These are phyloP conservation scores for Dicorynia guianensis DNA, from an alignment of 306 rosid genomes.

Conservation along the genomic window DNA sequence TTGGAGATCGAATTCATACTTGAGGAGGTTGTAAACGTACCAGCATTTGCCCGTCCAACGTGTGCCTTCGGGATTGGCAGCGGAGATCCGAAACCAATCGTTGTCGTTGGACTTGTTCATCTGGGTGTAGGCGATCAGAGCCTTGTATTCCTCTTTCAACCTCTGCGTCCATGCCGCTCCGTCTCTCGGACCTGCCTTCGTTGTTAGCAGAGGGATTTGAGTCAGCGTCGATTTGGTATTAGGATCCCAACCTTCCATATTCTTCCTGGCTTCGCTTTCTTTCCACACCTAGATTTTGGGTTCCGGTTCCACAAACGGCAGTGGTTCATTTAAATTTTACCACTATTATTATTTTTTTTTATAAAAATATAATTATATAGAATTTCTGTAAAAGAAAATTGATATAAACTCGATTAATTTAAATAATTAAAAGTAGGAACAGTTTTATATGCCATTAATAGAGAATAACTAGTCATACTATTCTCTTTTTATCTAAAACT, in stretches of 20 bases:
- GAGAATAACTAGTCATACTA: no score
- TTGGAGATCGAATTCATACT: slow-evolving; percentile 98
- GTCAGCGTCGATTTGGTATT: slow-evolving; percentile 96
- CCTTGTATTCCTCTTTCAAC: slow-evolving; percentile 94
- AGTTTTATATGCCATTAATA: no score
- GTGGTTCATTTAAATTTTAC: no score
- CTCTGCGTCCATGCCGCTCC: slow-evolving; percentile 85
- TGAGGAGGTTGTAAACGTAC: slow-evolving; percentile 97
- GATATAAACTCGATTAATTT: no score
- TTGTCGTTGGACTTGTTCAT: slow-evolving; percentile 99
- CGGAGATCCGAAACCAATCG: slow-evolving; percentile 97
- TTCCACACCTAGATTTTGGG: neutral
- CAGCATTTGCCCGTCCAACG: slow-evolving; percentile 99
- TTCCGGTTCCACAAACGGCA: no score
- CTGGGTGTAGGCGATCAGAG: slow-evolving; percentile 91
- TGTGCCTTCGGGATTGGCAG: slow-evolving; percentile 88
- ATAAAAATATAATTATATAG: no score
- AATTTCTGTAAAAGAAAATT: no score
- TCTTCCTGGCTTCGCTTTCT: neutral
- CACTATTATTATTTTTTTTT: no score
- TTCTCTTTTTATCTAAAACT: no score
- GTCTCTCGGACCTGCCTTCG: slow-evolving; percentile 92
- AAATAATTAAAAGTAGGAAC: no score
- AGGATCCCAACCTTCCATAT: slow-evolving; percentile 99
- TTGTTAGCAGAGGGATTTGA: slow-evolving; percentile 78